phyloP scores from a whole-genome alignment of 1,284 basidiomycete species.

The Sporisorium iseilematis-ciliati region DNA sequence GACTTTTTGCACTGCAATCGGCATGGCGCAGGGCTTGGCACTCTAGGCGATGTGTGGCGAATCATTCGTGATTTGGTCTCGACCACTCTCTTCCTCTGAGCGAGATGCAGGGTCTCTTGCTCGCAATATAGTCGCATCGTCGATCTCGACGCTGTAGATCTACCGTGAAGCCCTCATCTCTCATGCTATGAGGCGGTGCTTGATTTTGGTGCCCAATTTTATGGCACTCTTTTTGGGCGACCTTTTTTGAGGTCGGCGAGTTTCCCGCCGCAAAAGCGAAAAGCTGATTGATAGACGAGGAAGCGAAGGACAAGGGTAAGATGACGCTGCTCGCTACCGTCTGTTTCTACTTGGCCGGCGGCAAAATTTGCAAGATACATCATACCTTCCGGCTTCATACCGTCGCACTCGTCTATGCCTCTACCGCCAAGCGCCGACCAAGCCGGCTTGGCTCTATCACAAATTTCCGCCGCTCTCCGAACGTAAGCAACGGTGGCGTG shows the following conservation, averaged over 20 bases:
- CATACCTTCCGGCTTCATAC: neutral
- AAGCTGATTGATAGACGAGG: neutral
- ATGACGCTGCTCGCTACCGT: neutral
- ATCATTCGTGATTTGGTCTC: neutral
- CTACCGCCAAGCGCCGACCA: constrained; percentile 2
- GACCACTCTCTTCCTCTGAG: neutral
- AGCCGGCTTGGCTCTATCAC: constrained; percentile 1
- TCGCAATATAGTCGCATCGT: neutral
- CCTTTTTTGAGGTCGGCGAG: neutral
- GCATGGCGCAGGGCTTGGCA: constrained; percentile 21
- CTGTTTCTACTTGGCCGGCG: neutral
- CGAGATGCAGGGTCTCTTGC: neutral
- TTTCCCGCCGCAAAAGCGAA: neutral
- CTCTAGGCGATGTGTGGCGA: neutral
- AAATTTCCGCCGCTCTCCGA: too few relatives aligned
- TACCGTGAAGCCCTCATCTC: neutral
- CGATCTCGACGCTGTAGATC: neutral
- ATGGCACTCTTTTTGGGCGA: neutral
- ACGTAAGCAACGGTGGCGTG: neutral
- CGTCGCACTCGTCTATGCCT: neutral
- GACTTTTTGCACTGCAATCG: constrained; percentile 10
- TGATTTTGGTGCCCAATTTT: neutral
- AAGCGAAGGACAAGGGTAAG: neutral
- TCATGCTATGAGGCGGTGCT: neutral
- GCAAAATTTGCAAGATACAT: neutral